phyloP scores from a whole-genome alignment of 768 basidiomycete genomes.

The Candolleomyces efflorescens region DNA sequence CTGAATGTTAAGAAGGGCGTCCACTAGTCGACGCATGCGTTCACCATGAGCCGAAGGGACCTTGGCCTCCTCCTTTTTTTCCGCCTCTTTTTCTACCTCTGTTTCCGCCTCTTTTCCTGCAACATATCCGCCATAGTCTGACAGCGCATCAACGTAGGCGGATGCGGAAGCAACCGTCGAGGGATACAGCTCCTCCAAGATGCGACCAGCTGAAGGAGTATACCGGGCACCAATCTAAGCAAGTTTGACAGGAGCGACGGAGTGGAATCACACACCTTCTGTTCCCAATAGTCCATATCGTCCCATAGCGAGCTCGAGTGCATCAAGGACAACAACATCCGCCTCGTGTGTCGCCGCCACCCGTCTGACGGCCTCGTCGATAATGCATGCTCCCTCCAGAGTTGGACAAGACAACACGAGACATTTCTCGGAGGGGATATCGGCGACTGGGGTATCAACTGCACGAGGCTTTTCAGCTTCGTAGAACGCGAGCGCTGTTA shows the following conservation, averaged over 20 bases:
- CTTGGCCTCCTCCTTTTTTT: neutral
- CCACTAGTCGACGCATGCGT: neutral
- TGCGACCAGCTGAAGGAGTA: neutral
- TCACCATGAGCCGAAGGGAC: neutral
- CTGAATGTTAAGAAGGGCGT: neutral
- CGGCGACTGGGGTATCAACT: neutral
- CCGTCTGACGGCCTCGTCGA: constrained; percentile 8
- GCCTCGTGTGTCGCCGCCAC: constrained; percentile 4
- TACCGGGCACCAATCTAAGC: too few species aligned
- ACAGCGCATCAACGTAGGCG: too few species aligned
- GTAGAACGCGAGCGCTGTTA: neutral
- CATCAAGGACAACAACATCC: constrained; percentile 13
- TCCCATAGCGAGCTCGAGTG: constrained; percentile 12
- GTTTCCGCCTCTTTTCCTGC: neutral
- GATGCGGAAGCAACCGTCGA: neutral
- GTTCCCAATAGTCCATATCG: constrained; percentile 9
- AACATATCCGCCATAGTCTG: too few species aligned
- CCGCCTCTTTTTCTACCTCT: neutral
- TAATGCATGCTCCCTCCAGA: constrained; percentile 4
- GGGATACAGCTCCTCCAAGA: neutral
- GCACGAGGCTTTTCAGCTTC: neutral
- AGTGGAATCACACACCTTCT: constrained; percentile 3
- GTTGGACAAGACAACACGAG: neutral
- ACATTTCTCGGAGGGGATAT: neutral
- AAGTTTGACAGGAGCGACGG: neutral